phyloP scores from a whole-genome alignment of 2,329 filamentous ascomycete species.

The Penicillium rolfsii region DNA sequence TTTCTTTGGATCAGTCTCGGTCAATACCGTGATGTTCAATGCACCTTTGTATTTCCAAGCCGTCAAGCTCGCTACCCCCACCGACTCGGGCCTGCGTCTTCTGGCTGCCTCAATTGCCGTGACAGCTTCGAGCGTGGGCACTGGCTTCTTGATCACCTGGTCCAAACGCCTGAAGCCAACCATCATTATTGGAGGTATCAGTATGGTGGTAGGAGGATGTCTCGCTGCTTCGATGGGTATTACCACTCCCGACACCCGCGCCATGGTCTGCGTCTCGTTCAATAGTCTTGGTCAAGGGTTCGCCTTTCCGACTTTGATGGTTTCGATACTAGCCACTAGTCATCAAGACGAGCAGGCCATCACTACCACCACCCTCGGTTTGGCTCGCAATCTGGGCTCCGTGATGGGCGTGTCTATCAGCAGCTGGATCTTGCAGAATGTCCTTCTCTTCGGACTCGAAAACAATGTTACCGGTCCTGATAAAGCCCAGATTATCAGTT shows the following conservation, averaged over 20 bases:
- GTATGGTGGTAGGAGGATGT: constrained; percentile 56
- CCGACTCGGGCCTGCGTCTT: constrained; percentile 72
- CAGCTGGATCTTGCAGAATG: constrained; percentile 74
- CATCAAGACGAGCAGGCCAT: constrained; percentile 67
- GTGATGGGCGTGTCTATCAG: constrained; percentile 74
- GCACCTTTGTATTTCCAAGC: constrained; percentile 77
- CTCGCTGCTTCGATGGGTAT: constrained; percentile 56
- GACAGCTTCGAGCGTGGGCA: constrained; percentile 59
- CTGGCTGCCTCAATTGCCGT: constrained; percentile 64
- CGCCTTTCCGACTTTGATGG: constrained; percentile 66
- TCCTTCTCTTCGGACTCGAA: constrained; percentile 63
- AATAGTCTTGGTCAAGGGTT: constrained; percentile 64
- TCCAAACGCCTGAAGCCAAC: constrained; percentile 64
- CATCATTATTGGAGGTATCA: constrained; percentile 55
- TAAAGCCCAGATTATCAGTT: constrained; percentile 57
- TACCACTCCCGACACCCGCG: constrained; percentile 56
- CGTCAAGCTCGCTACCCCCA: constrained; percentile 70
- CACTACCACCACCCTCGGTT: constrained; percentile 68
- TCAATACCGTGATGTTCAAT: constrained; percentile 67
- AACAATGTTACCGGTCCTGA: constrained; percentile 61
- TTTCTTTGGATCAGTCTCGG: constrained; percentile 54
- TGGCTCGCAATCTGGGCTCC: constrained; percentile 72
- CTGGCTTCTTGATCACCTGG: constrained; percentile 65
- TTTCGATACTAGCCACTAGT: constrained; percentile 64
- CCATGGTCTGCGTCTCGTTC: constrained; percentile 62